A percentile compares a stretch with the other conserved stretches of the same genome.
These are phyloP conservation scores for Schizopora paradoxa DNA, from an alignment of 1,284 basidiomycete species.

Conservation along the genomic window DNA sequence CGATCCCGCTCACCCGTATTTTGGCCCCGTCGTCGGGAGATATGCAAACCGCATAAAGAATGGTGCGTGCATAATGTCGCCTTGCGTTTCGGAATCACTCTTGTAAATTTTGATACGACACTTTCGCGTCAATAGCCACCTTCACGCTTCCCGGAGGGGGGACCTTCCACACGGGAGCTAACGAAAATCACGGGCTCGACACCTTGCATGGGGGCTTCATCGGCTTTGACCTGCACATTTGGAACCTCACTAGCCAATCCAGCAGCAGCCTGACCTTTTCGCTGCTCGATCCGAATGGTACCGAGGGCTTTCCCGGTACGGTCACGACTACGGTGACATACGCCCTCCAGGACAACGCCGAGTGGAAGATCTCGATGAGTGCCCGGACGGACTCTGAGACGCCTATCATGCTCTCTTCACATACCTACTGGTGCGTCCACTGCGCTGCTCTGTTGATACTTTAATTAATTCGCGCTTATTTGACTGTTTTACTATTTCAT, in stretches of 20 bases:
- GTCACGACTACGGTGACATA: constrained; percentile 49
- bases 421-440: constrained; percentile 52
- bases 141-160: too few relatives aligned
- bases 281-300: constrained; percentile 41
- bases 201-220: constrained; percentile 49
- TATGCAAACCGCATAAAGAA: constrained; percentile 22
- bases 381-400: constrained; percentile 48
- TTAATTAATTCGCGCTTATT: too few relatives aligned
- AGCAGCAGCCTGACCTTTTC: constrained; percentile 44
- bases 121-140: too few relatives aligned
- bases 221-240: constrained; percentile 53
- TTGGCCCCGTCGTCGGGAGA: constrained; percentile 19
- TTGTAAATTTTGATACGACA: too few relatives aligned
- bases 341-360: constrained; percentile 41
- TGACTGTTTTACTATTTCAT: too few relatives aligned
- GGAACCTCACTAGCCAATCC: constrained; percentile 41
- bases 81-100: too few relatives aligned
- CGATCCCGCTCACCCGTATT: constrained; percentile 10
- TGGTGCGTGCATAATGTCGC: constrained; percentile 19
- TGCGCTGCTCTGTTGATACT: too few relatives aligned
- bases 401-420: constrained; percentile 55
- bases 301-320: constrained; percentile 51
- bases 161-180: too few relatives aligned
- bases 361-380: constrained; percentile 39
- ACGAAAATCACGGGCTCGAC: constrained; percentile 30